Evolutionary conservation across 148 eudicot genomes (phyloP), one percentile per base, ranked within the genome.

Genomic region (Chenopodium album): DNA sequence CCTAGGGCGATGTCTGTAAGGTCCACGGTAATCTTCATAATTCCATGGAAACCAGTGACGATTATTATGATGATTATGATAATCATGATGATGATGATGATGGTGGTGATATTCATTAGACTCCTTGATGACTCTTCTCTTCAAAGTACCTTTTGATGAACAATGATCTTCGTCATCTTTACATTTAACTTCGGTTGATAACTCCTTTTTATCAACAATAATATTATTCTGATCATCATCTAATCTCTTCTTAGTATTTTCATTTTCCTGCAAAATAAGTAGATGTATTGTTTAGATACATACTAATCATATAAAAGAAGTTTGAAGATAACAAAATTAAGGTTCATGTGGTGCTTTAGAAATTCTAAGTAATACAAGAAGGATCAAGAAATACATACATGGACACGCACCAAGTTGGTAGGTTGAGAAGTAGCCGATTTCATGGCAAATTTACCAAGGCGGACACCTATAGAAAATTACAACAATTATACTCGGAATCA

Each of bases 21-120:
- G 97, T 74, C 92, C 90, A 86, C 86, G 88, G 78, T 92, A 92
- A 82, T 91, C 94, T 90, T 91, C 97, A 82, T 89, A 87, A 76
- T 88, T 85, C 82, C 85, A 86, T 85, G 97, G 91, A 82, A 92
- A 87, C 91, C 83, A 83, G 31, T 91, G 89, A 72, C 44, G 44
- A 41, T 41, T 41, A 41, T 86, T 86, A 76, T 73, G 82, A 59
- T 71, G 66, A n/a, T 13, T 29, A 17, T 65, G 68, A 66, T 78
- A 60, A 78, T 23, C 46, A 78, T 46, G 73, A 78, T 50, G 75
- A 47, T 48, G 50, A 10, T 63, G 52, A 63, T 34, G 54, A 28
- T 65, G 23, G 32, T 31, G 37, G n/a, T 46, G 63, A 44, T 73
- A 23, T n/a, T 64, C 44, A 52, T 79, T 23, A 52, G 19, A 78